Evolutionary conservation across 2,329 filamentous ascomycete species (phyloP), one percentile per base, ranked within the genome.

Genomic region (Erysiphe pulchra): DNA sequence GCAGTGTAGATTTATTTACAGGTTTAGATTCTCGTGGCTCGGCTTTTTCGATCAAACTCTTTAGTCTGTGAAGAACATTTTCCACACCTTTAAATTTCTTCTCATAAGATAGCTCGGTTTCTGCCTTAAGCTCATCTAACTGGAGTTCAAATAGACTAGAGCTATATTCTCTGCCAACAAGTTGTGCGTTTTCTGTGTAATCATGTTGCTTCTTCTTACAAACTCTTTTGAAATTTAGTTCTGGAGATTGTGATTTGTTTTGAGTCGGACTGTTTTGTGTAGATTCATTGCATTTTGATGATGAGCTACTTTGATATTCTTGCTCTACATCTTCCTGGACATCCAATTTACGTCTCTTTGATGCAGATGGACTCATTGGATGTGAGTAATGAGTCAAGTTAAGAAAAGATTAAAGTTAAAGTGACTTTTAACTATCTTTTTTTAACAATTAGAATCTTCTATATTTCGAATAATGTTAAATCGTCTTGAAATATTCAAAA

Each of bases 121-220:
- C 69, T 7, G 62, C 59, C 44, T 79, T 57, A 47, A 80, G 61
- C 52, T 78, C 73, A 50, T 79, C 71, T 32, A 77, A 64, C 55
- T 80, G 75, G 10, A 80, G 59, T 56, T 77, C 77, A 62, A 80
- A 78, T 47, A 77, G 62, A 55, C 67, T 76, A 39, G 36, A 38
- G 3, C 10, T 16, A 18, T 38, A 38, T 18, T 38, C 36, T 38
- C 36, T 9, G 14, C 36, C 16, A 38, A 11, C 3, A 38, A 6
- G 1, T 5, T 11, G 16, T 14, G 8, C 9, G 2, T 11, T 38
- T 18, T 38, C 16, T 18, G 2, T 16, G 36, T 16, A 14, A 38
- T 18, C 10, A 34, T 34, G 12, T 16, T 13, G 13, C 12, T 34
- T 3, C 24, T 28, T 28, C 8, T 28, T 7, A 7, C 24, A 8